Evolutionary conservation across 2,329 filamentous ascomycete genomes (phyloP).

Genomic region (Paracorniculantispora psalliotae): DNA sequence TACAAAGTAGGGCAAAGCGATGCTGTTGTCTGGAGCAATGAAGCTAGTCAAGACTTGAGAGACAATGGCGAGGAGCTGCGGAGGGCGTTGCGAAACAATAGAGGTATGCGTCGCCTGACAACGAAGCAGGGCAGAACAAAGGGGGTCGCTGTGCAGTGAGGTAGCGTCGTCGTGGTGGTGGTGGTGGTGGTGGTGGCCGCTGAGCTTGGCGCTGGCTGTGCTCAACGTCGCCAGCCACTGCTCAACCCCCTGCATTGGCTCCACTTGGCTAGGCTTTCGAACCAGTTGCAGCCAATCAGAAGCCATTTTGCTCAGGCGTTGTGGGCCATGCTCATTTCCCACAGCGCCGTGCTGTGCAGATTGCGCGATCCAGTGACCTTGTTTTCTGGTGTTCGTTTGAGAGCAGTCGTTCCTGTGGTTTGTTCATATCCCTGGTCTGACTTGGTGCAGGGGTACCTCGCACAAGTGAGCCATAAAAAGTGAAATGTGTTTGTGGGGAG

Average conservation of each 20-base stretch:
- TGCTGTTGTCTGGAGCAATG: no score
- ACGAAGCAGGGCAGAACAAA: not conserved
- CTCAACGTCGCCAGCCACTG: not conserved
- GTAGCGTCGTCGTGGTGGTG: no score
- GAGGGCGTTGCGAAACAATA: not conserved
- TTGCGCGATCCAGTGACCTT: not conserved
- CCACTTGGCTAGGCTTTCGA: not conserved
- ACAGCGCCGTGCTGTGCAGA: not conserved
- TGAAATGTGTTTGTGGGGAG: no score
- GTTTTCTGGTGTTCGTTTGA: not conserved
- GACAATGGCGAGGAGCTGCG: not conserved
- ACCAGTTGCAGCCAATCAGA: not conserved
- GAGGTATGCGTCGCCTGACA: not conserved
- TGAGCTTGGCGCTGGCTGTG: slow-evolving; percentile 1
- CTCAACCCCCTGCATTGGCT: not conserved
- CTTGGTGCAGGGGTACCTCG: no score
- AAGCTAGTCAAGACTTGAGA: not conserved
- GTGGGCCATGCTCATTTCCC: slow-evolving; percentile 1
- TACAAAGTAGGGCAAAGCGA: no score
- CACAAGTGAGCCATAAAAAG: no score
- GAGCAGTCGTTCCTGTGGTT: not conserved
- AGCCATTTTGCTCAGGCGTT: not conserved
- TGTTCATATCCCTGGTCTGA: not conserved
- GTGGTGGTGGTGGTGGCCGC: no score
- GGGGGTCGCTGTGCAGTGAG: no score